Percentiles rank a stretch among this genome's conserved stretches.
Evolutionary conservation across 345 rosid species (phyloP).

Genomic region (Rhizophora apiculata): DNA sequence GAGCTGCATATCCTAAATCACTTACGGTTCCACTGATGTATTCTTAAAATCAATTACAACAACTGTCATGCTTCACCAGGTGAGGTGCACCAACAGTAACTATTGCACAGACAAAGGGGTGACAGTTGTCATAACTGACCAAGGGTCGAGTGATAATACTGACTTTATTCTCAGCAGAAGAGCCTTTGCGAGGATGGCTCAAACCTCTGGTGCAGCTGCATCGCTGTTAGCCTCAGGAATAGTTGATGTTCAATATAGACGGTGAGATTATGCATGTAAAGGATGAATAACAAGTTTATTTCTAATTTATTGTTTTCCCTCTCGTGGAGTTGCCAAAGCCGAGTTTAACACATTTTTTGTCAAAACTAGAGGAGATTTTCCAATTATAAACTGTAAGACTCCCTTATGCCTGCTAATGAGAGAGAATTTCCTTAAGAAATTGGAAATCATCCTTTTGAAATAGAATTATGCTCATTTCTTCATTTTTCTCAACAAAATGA

Average conservation of each 20-base stretch:
- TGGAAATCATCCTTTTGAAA: no score
- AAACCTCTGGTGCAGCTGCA: conserved; percentile 45
- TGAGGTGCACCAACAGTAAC: conserved; percentile 50
- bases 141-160: conserved; percentile 44
- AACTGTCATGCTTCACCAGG: conserved; percentile 22
- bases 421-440: no score
- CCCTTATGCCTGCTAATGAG: no score
- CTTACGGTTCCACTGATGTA: neutral
- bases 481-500: neutral
- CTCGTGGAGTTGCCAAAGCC: no score
- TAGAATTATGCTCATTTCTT: no score
- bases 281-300: neutral
- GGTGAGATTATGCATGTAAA: conserved; percentile 29
- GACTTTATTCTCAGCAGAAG: conserved; percentile 57
- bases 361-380: no score
- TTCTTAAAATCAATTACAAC: neutral
- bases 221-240: conserved; percentile 43
- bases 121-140: conserved; percentile 55
- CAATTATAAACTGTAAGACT: no score
- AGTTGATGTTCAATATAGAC: conserved; percentile 55
- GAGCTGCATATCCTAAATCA: neutral
- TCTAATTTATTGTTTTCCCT: neutral
- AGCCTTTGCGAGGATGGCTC: conserved; percentile 63
- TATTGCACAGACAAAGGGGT: conserved; percentile 58
- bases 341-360: no score